These are phyloP conservation scores for Hemileccinum rubropunctum DNA, from an alignment of 768 basidiomycete species.

Conservation along the genomic window DNA sequence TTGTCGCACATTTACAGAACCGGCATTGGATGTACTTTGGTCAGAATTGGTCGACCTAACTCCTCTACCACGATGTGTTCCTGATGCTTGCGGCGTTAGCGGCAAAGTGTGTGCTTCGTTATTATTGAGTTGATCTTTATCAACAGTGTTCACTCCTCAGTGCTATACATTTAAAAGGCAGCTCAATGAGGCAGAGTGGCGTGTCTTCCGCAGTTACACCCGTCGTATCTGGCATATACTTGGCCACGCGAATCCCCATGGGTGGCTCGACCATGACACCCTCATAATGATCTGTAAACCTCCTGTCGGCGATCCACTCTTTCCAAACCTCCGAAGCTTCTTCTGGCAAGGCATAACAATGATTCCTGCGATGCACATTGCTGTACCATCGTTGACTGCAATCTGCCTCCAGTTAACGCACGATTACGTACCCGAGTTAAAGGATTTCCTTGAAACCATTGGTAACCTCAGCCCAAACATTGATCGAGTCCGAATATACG, in stretches of 20 bases:
- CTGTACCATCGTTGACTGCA: neutral
- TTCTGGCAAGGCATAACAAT: slow-evolving; percentile 1
- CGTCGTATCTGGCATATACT: no score
- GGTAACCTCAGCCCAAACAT: neutral
- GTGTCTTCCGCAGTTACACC: no score
- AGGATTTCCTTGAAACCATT: neutral
- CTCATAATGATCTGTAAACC: neutral
- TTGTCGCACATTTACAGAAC: neutral
- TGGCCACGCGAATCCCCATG: no score
- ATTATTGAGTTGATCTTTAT: no score
- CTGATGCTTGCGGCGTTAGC: no score
- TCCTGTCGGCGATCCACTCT: no score
- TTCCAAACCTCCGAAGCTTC: no score
- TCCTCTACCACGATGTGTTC: no score
- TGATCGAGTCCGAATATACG: neutral
- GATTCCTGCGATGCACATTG: slow-evolving; percentile 1
- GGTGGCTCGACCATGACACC: no score
- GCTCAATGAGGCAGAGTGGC: no score
- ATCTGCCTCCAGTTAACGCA: neutral
- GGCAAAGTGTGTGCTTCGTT: neutral
- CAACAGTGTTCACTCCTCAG: neutral
- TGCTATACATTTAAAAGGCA: no score
- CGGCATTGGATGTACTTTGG: neutral
- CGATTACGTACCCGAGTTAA: neutral
- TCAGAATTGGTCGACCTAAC: no score